These are phyloP conservation scores for Mycena crocata DNA, from an alignment of 768 basidiomycete genomes.

Conservation along the genomic window DNA sequence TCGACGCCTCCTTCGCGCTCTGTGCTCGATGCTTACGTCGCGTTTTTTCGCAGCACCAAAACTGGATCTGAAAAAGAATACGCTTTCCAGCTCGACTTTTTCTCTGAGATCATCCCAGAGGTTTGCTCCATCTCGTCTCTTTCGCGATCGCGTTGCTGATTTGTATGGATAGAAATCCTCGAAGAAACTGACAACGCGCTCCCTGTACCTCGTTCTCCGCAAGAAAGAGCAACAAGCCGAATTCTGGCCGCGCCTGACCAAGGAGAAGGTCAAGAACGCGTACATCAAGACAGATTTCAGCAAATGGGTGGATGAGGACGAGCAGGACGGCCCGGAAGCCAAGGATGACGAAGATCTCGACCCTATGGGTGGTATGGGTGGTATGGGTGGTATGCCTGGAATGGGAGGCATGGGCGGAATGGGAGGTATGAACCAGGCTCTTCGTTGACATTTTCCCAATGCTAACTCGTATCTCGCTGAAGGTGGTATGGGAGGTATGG, in stretches of 20 bases:
- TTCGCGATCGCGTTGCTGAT: constrained; percentile 7
- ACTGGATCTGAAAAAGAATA: constrained; percentile 68
- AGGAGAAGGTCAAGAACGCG: constrained; percentile 82
- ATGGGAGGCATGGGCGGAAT: constrained; percentile 47
- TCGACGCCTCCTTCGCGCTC: background rate
- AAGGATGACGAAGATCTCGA: constrained; percentile 62
- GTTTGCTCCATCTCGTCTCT: constrained; percentile 52
- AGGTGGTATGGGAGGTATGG: constrained; percentile 38
- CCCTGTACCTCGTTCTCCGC: constrained; percentile 74
- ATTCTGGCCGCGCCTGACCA: constrained; percentile 94
- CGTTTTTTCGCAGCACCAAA: constrained; percentile 38
- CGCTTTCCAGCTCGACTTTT: constrained; percentile 83
- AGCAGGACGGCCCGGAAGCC: constrained; percentile 76
- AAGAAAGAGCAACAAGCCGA: constrained; percentile 84
- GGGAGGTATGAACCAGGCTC: constrained; percentile 29
- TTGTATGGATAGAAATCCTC: constrained; percentile 60
- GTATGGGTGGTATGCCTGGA: constrained; percentile 44
- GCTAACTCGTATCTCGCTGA: too few species aligned
- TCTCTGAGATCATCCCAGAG: constrained; percentile 79
- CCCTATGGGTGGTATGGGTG: constrained; percentile 58
- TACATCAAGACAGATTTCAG: constrained; percentile 95
- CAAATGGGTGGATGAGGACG: constrained; percentile 98
- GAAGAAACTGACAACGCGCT: constrained; percentile 73
- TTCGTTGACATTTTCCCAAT: too few species aligned
- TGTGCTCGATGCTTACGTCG: constrained; percentile 18